Evolutionary conservation across 1,284 basidiomycete species (phyloP).

Genomic region (Butyriboletus appendiculatus): DNA sequence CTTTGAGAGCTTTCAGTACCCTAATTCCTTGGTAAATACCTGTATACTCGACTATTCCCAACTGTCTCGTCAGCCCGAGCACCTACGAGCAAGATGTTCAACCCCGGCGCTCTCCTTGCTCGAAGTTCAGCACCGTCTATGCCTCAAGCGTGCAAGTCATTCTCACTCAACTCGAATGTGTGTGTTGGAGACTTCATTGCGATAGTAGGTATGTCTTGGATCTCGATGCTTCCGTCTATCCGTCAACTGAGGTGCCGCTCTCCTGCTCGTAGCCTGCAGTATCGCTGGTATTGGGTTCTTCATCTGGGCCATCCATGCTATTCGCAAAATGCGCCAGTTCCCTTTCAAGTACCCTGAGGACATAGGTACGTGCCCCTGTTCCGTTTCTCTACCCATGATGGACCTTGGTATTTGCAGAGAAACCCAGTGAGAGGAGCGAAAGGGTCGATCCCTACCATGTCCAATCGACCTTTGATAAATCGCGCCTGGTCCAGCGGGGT

Average conservation of each 20-base stretch:
- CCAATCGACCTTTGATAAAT: slow-evolving; percentile 1
- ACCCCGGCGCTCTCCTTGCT: neutral
- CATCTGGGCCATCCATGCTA: slow-evolving; percentile 20
- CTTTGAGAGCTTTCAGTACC: neutral
- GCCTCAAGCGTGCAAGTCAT: slow-evolving; percentile 14
- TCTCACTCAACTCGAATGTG: slow-evolving; percentile 9
- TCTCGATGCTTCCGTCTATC: neutral
- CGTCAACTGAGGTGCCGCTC: neutral
- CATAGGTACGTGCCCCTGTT: neutral
- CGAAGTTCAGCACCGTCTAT: neutral
- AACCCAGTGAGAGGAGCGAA: neutral
- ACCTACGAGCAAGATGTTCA: slow-evolving; percentile 8
- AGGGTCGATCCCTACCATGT: slow-evolving; percentile 3
- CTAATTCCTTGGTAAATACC: neutral
- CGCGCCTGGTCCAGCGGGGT: slow-evolving; percentile 3
- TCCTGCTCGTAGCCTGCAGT: slow-evolving; percentile 11
- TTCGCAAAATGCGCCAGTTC: slow-evolving; percentile 21
- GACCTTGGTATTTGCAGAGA: slow-evolving; percentile 6
- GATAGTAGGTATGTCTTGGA: slow-evolving; percentile 19
- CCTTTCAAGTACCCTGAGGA: slow-evolving; percentile 11
- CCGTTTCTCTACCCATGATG: neutral
- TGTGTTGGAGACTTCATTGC: slow-evolving; percentile 27
- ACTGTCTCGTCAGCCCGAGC: neutral
- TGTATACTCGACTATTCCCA: neutral
- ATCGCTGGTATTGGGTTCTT: slow-evolving; percentile 24